phyloP scores from a whole-genome alignment of 305 asterid genomes.

The Fraxinus nigra region DNA sequence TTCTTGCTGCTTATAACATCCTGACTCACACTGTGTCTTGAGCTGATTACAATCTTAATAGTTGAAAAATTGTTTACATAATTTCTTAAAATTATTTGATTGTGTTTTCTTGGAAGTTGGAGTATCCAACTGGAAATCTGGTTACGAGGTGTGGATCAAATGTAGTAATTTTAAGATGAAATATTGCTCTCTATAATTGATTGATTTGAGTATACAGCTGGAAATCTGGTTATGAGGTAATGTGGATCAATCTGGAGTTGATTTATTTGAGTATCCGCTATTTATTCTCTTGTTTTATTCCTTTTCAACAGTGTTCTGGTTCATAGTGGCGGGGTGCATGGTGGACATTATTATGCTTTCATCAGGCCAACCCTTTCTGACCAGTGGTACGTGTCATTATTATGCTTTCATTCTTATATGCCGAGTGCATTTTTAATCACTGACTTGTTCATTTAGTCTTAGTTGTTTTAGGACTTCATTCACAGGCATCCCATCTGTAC shows the following conservation, averaged over 20 bases:
- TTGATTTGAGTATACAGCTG: background rate
- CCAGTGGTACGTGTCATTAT: slow-evolving; percentile 56
- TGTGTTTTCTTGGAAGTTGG: background rate
- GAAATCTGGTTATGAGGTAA: background rate
- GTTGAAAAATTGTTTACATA: background rate
- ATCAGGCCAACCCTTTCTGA: slow-evolving; percentile 93
- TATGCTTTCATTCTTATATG: slow-evolving; percentile 10
- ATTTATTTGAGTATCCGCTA: background rate
- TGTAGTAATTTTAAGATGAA: background rate
- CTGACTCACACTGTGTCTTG: background rate
- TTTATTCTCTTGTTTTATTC: background rate
- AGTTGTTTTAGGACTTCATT: background rate
- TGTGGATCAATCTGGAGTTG: background rate
- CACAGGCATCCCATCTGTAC: background rate
- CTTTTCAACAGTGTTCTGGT: slow-evolving; percentile 77
- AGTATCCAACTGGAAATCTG: background rate
- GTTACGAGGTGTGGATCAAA: background rate
- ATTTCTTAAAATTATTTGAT: background rate
- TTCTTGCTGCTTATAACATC: background rate
- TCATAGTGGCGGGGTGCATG: slow-evolving; percentile 95
- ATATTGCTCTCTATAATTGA: background rate
- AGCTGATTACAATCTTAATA: slow-evolving; percentile 12
- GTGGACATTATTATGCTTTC: slow-evolving; percentile 95
- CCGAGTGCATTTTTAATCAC: background rate
- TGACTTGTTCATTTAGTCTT: background rate